Evolutionary conservation across 352 stramenopile species (phyloP), one percentile per base, ranked within the genome.

Genomic region (Phytophthora tentaculata): DNA sequence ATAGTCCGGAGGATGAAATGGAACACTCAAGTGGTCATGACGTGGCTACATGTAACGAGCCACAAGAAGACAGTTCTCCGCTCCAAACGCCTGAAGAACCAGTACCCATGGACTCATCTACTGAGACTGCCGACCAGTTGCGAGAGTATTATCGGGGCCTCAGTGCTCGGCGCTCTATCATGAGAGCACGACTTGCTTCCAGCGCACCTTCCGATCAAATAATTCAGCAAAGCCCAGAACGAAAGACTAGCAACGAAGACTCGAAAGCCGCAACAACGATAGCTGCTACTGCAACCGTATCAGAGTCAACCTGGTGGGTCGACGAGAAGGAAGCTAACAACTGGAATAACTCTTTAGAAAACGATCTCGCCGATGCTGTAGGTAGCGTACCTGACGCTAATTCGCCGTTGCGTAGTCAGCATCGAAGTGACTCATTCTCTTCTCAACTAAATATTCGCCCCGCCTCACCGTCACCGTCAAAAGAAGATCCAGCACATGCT

Each of bases 141-240:
- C 56, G 68, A 54, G 68, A 72, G 13, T 69, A 54, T 44, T 75
- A 75, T 52, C 41, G 49, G 9, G 29, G 29, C 6, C 26, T 75
- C 10, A 75, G 71, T 55, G 47, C 62, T 64, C 62, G 57, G 14
- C 56, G 68, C 20, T 71, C 68, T 20, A 29, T 72, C 35, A 59
- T 75, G 45, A 52, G 16, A 56, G 39, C 56, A 26, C 62, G 63
- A 55, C 62, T 72, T 7, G 63, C 57, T 54, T 72, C 26, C 5
- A 72, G 52, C 14, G 52, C 39, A 28, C 48, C 51, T 14, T 64
- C 45, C 2, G 55, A 67, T 64, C 67, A 70, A 69, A 62, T 74
- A 32, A 41, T 45, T 17, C 43, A 70, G 22, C 29, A 22, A 44
- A 62, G 51, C 26, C 35, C 61, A 49, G 64, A 71, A 54, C 32